These are phyloP conservation scores for Penstemon eatonii DNA, from an alignment of 257 asterid species.

Conservation along the genomic window DNA sequence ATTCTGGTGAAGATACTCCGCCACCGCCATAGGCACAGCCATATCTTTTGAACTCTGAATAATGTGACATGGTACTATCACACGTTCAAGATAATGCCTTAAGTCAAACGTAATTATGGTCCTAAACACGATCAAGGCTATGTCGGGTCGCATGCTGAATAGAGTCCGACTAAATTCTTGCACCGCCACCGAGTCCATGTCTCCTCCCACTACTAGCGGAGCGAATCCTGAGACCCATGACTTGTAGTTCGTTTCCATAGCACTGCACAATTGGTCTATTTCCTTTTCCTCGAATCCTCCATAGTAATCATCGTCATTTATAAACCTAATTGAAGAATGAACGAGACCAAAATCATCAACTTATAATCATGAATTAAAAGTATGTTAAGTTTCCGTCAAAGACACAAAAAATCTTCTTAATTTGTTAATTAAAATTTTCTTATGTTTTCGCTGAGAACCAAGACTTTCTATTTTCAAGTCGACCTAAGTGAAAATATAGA, in stretches of 20 bases:
- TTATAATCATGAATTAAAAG: background rate
- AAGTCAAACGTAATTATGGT: slow-evolving; percentile 58
- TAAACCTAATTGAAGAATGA: slow-evolving; percentile 35
- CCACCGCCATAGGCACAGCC: slow-evolving; percentile 80
- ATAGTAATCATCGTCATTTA: slow-evolving; percentile 67
- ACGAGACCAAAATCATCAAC: background rate
- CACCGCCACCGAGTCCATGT: slow-evolving; percentile 73
- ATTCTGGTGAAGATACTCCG: slow-evolving; percentile 71
- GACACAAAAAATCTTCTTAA: too few relatives aligned
- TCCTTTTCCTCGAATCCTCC: slow-evolving; percentile 85
- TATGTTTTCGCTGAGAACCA: too few relatives aligned
- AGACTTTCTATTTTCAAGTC: too few relatives aligned
- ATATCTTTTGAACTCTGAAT: slow-evolving; percentile 79
- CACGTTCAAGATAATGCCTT: slow-evolving; percentile 51
- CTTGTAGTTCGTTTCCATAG: slow-evolving; percentile 67
- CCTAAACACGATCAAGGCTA: slow-evolving; percentile 61
- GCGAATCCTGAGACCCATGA: slow-evolving; percentile 85
- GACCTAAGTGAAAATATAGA: too few relatives aligned
- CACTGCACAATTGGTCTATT: slow-evolving; percentile 53
- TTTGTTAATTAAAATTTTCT: too few relatives aligned
- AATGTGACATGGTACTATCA: slow-evolving; percentile 69
- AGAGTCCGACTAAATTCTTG: slow-evolving; percentile 84
- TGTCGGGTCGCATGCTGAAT: slow-evolving; percentile 93
- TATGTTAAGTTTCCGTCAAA: too few relatives aligned
- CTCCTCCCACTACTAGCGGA: slow-evolving; percentile 77